Percentiles rank a stretch among this genome's conserved stretches.
These are phyloP conservation scores for Durio zibethinus DNA, from an alignment of 345 rosid species.

Conservation along the genomic window DNA sequence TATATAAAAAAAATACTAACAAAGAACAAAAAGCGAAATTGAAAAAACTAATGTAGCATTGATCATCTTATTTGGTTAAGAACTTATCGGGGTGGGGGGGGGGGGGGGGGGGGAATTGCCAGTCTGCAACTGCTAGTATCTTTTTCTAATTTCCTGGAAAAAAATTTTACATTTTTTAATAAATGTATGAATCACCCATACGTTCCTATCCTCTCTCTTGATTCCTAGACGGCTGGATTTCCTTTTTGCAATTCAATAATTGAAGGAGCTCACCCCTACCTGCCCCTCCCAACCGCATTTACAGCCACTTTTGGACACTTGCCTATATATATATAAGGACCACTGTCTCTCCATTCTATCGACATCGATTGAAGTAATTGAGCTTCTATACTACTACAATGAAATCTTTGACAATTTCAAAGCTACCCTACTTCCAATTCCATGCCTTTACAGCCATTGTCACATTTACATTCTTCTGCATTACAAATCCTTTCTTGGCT, in stretches of 20 bases:
- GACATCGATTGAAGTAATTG: neutral
- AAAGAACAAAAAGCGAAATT: no score
- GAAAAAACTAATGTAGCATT: neutral
- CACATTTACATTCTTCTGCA: neutral
- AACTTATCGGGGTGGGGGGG: neutral
- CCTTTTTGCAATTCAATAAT: neutral
- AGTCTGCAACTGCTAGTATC: neutral
- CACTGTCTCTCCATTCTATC: neutral
- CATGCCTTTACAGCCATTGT: neutral
- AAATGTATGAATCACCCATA: neutral
- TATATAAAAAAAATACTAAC: no score
- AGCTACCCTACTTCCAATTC: neutral
- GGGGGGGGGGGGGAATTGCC: neutral
- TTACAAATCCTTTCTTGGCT: neutral
- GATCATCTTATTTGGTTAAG: neutral
- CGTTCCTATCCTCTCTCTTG: neutral
- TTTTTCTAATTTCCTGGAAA: neutral
- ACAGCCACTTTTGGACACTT: neutral
- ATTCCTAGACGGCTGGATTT: neutral
- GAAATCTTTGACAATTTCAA: neutral
- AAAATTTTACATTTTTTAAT: neutral
- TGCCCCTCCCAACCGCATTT: neutral
- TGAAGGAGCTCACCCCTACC: neutral
- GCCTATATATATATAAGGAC: neutral
- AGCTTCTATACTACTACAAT: neutral